Base-by-base conservation (phyloP, 331 rosid species). In the Pyrus hybrid region DNA sequence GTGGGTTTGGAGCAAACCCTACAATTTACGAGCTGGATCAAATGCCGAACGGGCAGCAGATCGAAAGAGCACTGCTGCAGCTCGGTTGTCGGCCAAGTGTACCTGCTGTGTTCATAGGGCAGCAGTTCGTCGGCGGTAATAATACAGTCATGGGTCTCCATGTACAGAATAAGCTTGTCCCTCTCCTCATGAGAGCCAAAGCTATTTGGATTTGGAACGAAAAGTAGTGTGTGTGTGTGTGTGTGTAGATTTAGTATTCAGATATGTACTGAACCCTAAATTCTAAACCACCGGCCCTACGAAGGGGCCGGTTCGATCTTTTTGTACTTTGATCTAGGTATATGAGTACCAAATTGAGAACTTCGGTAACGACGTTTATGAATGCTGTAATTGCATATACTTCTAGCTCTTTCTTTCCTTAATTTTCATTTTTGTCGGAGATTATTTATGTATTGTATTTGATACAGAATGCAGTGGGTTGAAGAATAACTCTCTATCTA, bases 21-120 rank as follows among this genome's bases (percentile, higher is more conserved):
- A 51, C 80, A 7, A 81, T 90, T n/a, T 76, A 85, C 75, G 91
- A 92, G 82, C 21, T 90, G 22, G 97, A 87, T 65, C 82, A 79
- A 71, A 57, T 88, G 72, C 63, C 88, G 13, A 84, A 79, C 63
- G 93, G 93, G 2, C 79, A 79, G 2, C 91, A 85, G 63, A 65
- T 92, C 5, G 97, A 92, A 74, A 72, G 85, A 4, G 96, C 86
- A 20, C 80, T 88, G 18, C 2, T 78, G 28, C 88, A 84, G 30
- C 67, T 84, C 13, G 96, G 96, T 5, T 80, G 88, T 33, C 63
- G 63, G 14, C 96, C 97, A 9, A 85, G 87, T 60, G 94, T 88
- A 1, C 93, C 92, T 0, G 92, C 92, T 1, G 88, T 90, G 63
- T 92, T 86, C 88, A 92, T 92, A 32, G 93, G 93, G 43, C 88